These are phyloP conservation scores for Inga oerstediana DNA, from an alignment of 306 rosid genomes.

Conservation along the genomic window DNA sequence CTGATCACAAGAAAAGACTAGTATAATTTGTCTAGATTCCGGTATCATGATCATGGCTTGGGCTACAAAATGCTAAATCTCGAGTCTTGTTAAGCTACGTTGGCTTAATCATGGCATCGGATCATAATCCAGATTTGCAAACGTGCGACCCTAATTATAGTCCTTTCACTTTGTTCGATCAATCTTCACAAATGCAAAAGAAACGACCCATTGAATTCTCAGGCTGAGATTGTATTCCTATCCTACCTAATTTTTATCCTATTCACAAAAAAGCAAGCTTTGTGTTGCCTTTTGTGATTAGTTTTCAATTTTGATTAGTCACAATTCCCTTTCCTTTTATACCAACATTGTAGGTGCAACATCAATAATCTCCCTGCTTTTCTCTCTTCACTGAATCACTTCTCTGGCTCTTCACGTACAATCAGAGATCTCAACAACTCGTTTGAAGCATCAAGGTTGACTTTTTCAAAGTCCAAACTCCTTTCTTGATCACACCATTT, in stretches of 20 bases:
- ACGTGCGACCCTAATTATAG: neutral
- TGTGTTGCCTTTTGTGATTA: neutral
- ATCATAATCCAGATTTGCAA: neutral
- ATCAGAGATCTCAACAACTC: neutral
- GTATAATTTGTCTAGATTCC: neutral
- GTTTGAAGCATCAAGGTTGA: slow-evolving; percentile 4
- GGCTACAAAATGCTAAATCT: neutral
- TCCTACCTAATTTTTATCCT: neutral
- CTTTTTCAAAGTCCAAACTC: neutral
- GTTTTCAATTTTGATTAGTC: neutral
- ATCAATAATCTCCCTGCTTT: slow-evolving; percentile 5
- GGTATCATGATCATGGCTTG: neutral
- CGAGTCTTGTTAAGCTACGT: neutral
- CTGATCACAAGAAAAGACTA: neutral
- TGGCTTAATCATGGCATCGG: neutral
- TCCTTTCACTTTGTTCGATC: neutral
- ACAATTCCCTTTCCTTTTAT: neutral
- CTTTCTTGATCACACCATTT: neutral
- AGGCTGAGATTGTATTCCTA: neutral
- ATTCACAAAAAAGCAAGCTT: neutral
- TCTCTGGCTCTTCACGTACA: neutral
- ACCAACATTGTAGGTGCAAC: neutral
- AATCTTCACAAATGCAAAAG: neutral
- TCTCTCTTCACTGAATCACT: neutral
- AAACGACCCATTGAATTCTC: neutral